Conservation (phyloP, 257 asterid genomes). For the Solanum sejunctum region DNA sequence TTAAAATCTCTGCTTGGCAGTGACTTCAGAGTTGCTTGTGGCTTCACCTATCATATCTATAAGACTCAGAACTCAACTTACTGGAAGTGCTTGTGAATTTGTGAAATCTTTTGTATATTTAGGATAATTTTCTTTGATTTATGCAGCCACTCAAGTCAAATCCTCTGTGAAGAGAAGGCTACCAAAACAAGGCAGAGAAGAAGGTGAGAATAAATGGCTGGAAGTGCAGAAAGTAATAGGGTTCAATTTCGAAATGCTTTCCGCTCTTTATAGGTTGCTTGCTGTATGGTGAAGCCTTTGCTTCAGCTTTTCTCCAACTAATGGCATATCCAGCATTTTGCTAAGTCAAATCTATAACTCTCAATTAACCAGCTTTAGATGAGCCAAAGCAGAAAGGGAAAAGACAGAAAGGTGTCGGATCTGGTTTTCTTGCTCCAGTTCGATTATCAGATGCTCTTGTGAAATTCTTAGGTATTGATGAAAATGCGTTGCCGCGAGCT, state of each 20-base stretch:
- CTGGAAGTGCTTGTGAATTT: neutral
- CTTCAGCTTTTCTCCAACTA: neutral
- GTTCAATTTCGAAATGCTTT: neutral
- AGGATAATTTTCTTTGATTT: neutral
- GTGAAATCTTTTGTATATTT: neutral
- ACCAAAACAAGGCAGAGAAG: slow-evolving; percentile 16
- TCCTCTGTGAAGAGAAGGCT: slow-evolving; percentile 11
- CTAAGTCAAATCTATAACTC: neutral
- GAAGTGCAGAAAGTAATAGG: neutral
- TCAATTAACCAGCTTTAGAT: slow-evolving; percentile 5
- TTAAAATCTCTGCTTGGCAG: neutral
- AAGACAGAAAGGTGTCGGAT: slow-evolving; percentile 12
- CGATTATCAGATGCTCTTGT: slow-evolving; percentile 22
- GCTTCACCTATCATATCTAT: neutral
- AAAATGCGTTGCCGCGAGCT: slow-evolving; percentile 18
- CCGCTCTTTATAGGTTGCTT: neutral
- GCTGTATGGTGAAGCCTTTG: neutral
- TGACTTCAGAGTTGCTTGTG: neutral
- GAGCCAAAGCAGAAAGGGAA: slow-evolving; percentile 19
- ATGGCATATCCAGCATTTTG: neutral
- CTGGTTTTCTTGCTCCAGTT: slow-evolving; percentile 22
- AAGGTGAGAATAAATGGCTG: slow-evolving; percentile 12
- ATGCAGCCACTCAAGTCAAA: slow-evolving; percentile 13
- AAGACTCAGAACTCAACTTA: neutral
- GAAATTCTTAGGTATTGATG: slow-evolving; percentile 25